Evolutionary conservation across 2,329 filamentous ascomycete genomes (phyloP).

Genomic region (Hypoxylon rubiginosum): DNA sequence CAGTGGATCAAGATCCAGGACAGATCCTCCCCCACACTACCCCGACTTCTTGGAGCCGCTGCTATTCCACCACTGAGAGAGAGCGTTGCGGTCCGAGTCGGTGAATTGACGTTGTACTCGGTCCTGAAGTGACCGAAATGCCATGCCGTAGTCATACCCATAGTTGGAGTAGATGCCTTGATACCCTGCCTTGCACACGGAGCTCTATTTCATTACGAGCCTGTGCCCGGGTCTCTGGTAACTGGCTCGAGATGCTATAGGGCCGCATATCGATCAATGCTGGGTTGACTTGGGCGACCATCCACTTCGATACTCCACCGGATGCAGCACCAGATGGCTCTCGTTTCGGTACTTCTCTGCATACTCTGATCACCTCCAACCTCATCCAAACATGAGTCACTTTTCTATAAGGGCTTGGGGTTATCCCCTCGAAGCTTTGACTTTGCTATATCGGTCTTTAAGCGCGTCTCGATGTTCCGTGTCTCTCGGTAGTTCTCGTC

Average conservation of each 20-base stretch:
- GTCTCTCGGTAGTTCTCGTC: not conserved
- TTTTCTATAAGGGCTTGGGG: slow-evolving; percentile 9
- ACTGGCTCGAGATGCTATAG: slow-evolving; percentile 31
- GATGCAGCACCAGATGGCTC: slow-evolving; percentile 9
- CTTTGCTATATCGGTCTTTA: not conserved
- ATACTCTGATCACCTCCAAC: not conserved
- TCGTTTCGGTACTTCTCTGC: slow-evolving; percentile 11
- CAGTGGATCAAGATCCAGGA: slow-evolving; percentile 22
- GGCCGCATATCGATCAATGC: slow-evolving; percentile 33
- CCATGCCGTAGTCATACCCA: too few species aligned
- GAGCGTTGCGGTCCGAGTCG: slow-evolving; percentile 12
- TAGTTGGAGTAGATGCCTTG: slow-evolving; percentile 20
- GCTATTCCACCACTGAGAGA: slow-evolving; percentile 45
- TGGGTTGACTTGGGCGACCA: slow-evolving; percentile 4
- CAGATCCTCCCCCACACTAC: slow-evolving; percentile 15
- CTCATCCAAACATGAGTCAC: not conserved
- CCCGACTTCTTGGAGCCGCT: slow-evolving; percentile 23
- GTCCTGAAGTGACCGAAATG: slow-evolving; percentile 33
- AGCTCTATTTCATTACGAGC: slow-evolving; percentile 15
- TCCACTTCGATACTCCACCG: slow-evolving; percentile 6
- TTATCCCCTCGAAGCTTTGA: not conserved
- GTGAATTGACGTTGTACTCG: slow-evolving; percentile 35
- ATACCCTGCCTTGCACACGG: slow-evolving; percentile 8
- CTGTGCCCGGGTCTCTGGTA: slow-evolving; percentile 30
- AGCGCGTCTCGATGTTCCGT: not conserved